Evolutionary conservation across 2,329 filamentous ascomycete species (phyloP).

Genomic region (Bisporella sp.): DNA sequence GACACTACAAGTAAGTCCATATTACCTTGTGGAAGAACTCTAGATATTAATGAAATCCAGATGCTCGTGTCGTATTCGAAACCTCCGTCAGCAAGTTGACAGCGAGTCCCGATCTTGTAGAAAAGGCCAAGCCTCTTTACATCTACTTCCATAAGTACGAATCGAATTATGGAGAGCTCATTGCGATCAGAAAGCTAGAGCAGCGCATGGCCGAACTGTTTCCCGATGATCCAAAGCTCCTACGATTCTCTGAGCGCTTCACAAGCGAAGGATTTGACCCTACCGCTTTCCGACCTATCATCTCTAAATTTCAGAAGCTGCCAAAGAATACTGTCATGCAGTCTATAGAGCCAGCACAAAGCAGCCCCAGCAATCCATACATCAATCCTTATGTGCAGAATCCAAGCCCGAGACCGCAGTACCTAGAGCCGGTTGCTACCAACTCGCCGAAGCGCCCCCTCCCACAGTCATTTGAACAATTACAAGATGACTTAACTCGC

Average conservation of each 20-base stretch:
- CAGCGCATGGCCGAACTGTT: slow-evolving; percentile 91
- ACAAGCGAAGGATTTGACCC: slow-evolving; percentile 72
- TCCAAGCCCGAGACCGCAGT: slow-evolving; percentile 25
- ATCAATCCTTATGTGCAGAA: slow-evolving; percentile 24
- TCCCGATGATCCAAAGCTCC: slow-evolving; percentile 73
- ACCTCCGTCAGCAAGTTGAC: slow-evolving; percentile 81
- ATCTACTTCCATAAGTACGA: slow-evolving; percentile 93
- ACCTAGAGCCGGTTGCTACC: slow-evolving; percentile 15
- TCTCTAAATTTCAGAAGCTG: slow-evolving; percentile 75
- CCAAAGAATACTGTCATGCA: slow-evolving; percentile 50
- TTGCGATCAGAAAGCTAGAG: slow-evolving; percentile 86
- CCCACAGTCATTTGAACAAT: slow-evolving; percentile 49
- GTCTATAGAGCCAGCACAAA: slow-evolving; percentile 44
- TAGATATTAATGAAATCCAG: slow-evolving; percentile 36
- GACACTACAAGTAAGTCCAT: slow-evolving; percentile 77
- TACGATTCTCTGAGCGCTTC: slow-evolving; percentile 71
- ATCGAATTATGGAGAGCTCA: slow-evolving; percentile 85
- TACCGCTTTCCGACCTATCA: slow-evolving; percentile 70
- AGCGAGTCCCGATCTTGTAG: slow-evolving; percentile 64
- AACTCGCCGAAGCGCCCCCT: slow-evolving; percentile 34
- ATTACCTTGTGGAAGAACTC: not conserved
- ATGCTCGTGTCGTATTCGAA: slow-evolving; percentile 93
- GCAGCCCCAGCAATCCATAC: slow-evolving; percentile 28
- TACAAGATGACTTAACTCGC: slow-evolving; percentile 61
- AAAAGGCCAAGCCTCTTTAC: slow-evolving; percentile 79